A percentile compares a stretch with the other conserved stretches of the same genome.
phyloP scores from a whole-genome alignment of 2,329 filamentous ascomycete genomes.

The Parafenestella ontariensis region DNA sequence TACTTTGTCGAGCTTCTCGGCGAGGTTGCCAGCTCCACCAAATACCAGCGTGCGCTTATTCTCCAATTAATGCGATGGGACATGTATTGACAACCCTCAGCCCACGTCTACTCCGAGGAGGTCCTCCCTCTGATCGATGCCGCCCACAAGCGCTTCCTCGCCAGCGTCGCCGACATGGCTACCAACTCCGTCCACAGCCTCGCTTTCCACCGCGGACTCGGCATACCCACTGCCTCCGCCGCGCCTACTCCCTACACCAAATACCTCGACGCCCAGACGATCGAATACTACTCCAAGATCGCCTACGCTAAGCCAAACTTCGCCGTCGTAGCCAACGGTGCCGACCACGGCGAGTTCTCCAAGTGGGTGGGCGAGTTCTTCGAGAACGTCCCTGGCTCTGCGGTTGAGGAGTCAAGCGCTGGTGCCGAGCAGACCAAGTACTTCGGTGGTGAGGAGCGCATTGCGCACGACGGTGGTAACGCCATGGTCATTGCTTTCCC shows the following conservation, averaged over 20 bases:
- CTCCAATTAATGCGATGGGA: conserved; percentile 22
- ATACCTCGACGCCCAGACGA: conserved; percentile 78
- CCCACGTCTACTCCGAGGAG: conserved; percentile 89
- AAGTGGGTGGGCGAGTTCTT: conserved; percentile 98
- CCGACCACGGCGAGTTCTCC: conserved; percentile 74
- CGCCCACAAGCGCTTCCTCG: conserved; percentile 76
- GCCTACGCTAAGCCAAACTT: conserved; percentile 92
- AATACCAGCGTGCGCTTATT: conserved; percentile 69
- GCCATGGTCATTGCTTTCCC: conserved; percentile 91
- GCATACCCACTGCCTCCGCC: conserved; percentile 76
- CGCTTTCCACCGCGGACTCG: conserved; percentile 94
- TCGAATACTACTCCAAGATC: conserved; percentile 76
- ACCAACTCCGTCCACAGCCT: conserved; percentile 84
- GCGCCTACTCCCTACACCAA: conserved; percentile 74
- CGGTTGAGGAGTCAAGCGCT: conserved; percentile 56
- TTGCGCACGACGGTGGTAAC: conserved; percentile 78
- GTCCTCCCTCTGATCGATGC: conserved; percentile 77
- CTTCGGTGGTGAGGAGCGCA: conserved; percentile 93
- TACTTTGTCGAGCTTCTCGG: conserved; percentile 97
- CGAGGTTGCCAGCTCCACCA: conserved; percentile 88
- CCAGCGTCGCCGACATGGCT: conserved; percentile 71
- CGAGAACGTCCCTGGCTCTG: conserved; percentile 66
- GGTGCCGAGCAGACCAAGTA: conserved; percentile 78
- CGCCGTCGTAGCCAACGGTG: conserved; percentile 88
- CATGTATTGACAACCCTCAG: conserved; percentile 55